A percentile compares a stretch with the other conserved stretches of the same genome.
Conservation (phyloP, 495 filamentous ascomycete genomes). For the Xylaria longipes region DNA sequence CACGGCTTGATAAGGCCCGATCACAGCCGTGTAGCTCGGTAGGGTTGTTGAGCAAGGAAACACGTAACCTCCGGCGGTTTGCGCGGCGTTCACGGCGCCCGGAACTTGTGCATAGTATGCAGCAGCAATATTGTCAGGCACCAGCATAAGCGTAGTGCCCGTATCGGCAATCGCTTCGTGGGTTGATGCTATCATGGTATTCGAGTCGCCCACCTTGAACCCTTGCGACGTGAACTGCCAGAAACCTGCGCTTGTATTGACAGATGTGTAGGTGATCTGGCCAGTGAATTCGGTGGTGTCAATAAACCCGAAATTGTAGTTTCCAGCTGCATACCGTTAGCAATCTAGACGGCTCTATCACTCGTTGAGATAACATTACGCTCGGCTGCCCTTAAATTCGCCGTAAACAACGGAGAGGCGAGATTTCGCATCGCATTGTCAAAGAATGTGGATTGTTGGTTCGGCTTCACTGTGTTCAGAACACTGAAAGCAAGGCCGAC, state of each 20-base stretch:
- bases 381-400: constrained; percentile 69
- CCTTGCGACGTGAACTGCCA: constrained; percentile 73
- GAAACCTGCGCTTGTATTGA: constrained; percentile 69
- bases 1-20: constrained; percentile 61
- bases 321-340: constrained; percentile 52
- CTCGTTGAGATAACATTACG: constrained; percentile 39
- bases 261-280: constrained; percentile 62
- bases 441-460: constrained; percentile 73
- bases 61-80: constrained; percentile 70
- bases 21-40: constrained; percentile 67
- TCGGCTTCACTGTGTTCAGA: constrained; percentile 74
- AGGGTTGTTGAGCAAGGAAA: constrained; percentile 68
- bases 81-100: constrained; percentile 55
- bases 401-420: constrained; percentile 72
- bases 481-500: constrained; percentile 76
- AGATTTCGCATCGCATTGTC: constrained; percentile 68
- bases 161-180: constrained; percentile 62
- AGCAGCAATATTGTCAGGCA: constrained; percentile 61
- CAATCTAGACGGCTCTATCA: not conserved
- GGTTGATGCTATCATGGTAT: constrained; percentile 18
- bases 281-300: constrained; percentile 67
- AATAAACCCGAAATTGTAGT: constrained; percentile 71
- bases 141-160: constrained; percentile 76
- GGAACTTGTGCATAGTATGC: constrained; percentile 72
- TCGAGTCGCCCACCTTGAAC: constrained; percentile 61